Conservation (phyloP, 2,329 filamentous ascomycete genomes). For the Colletotrichum graminicola region DNA sequence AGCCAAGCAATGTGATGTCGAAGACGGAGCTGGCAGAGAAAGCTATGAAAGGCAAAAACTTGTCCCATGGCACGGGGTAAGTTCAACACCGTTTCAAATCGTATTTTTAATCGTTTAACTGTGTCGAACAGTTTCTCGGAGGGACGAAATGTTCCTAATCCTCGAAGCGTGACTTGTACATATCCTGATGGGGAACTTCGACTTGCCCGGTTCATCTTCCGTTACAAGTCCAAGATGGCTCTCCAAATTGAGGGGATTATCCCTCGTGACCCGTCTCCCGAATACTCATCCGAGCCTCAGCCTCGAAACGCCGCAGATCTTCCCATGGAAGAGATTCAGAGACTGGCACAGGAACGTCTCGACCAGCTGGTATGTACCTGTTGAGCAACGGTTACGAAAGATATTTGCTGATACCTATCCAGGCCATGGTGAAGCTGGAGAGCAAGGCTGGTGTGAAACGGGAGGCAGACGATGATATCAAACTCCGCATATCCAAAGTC, state of each 20-base stretch:
- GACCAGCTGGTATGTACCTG: not conserved
- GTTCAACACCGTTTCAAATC: rapidly evolving
- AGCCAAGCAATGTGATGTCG: rapidly evolving
- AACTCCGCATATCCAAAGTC: constrained; percentile 6
- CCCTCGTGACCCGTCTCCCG: not conserved
- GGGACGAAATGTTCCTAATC: not conserved
- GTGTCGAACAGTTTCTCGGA: not conserved
- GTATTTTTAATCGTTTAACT: not conserved
- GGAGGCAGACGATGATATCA: not conserved
- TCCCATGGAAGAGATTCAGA: not conserved
- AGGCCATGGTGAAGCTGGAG: not conserved
- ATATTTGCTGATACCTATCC: not conserved
- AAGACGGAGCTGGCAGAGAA: not conserved
- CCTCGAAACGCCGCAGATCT: not conserved
- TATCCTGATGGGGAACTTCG: not conserved
- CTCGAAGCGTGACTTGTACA: rapidly evolving
- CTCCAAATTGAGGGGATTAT: constrained; percentile 21
- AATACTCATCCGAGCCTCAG: not conserved
- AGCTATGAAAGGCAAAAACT: constrained; percentile 9
- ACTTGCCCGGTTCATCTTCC: constrained; percentile 10
- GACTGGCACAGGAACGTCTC: constrained; percentile 9
- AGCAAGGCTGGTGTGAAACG: not conserved
- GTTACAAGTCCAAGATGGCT: not conserved
- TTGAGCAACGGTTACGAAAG: rapidly evolving
- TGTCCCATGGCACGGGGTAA: constrained; percentile 7